phyloP scores from a whole-genome alignment of 2,329 filamentous ascomycete species.

The Microcyclosporella mali region DNA sequence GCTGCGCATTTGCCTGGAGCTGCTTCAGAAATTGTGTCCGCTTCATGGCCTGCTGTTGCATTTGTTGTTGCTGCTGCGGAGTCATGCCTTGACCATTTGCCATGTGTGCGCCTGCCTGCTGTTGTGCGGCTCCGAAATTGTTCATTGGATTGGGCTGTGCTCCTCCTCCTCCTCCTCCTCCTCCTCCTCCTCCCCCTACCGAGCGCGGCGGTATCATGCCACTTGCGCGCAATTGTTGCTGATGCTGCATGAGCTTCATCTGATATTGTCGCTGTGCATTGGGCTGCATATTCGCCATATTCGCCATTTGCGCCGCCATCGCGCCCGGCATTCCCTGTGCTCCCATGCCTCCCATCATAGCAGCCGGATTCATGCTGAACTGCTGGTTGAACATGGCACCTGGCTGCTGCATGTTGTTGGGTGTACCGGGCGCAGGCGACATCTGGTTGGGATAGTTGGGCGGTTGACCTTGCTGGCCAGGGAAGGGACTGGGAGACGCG shows the following conservation, averaged over 20 bases:
- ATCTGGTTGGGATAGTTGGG: conserved; percentile 40
- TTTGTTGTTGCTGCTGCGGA: conserved; percentile 16
- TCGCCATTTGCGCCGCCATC: conserved; percentile 39
- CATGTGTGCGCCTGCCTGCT: conserved; percentile 18
- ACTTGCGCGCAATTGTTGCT: conserved; percentile 53
- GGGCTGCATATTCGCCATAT: conserved; percentile 40
- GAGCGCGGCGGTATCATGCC: conserved; percentile 27
- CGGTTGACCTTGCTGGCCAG: conserved; percentile 21
- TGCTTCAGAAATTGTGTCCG: conserved; percentile 54
- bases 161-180: not conserved
- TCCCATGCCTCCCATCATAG: conserved; percentile 26
- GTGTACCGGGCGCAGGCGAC: conserved; percentile 21
- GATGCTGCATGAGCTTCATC: conserved; percentile 73
- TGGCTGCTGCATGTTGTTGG: conserved; percentile 21
- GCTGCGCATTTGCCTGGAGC: conserved; percentile 69
- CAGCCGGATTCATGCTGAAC: conserved; percentile 29
- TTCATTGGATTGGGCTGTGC: conserved; percentile 25
- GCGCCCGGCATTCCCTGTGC: conserved; percentile 30
- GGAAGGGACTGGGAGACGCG: conserved; percentile 82
- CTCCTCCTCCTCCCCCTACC: conserved; percentile 6
- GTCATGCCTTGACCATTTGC: conserved; percentile 20
- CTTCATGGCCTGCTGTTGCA: conserved; percentile 24
- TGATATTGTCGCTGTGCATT: conserved; percentile 77
- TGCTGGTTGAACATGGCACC: conserved; percentile 36
- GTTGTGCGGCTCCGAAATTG: conserved; percentile 19